phyloP scores from a whole-genome alignment of 2,329 filamentous ascomycete genomes.

The Fusarium neocosmosporiellum region DNA sequence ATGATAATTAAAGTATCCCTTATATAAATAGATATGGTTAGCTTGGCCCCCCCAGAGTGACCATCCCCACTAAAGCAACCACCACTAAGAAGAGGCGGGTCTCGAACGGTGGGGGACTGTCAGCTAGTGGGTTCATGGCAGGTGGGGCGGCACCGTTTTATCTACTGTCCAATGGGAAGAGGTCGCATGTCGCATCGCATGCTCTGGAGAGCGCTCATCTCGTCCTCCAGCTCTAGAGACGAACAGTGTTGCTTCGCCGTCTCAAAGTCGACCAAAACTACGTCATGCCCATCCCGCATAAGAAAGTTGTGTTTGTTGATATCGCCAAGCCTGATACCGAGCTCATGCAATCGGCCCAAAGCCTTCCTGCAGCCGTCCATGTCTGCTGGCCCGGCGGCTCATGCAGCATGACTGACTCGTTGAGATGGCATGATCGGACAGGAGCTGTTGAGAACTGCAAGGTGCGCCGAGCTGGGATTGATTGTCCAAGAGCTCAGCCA shows the following conservation, averaged over 20 bases:
- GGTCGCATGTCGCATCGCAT: too few species aligned
- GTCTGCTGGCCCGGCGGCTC: slow-evolving; percentile 39
- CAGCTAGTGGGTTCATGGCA: slow-evolving; percentile 35
- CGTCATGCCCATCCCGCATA: slow-evolving; percentile 35
- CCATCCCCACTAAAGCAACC: too few species aligned
- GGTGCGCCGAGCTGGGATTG: background rate
- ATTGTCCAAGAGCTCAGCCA: too few species aligned
- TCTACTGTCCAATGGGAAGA: too few species aligned
- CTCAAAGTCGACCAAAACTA: slow-evolving; percentile 43
- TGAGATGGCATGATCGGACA: background rate
- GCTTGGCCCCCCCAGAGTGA: too few species aligned
- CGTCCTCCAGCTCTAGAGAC: slow-evolving; percentile 34
- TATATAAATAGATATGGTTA: too few species aligned
- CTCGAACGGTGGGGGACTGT: slow-evolving; percentile 17
- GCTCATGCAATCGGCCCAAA: slow-evolving; percentile 38
- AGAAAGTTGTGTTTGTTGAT: slow-evolving; percentile 47
- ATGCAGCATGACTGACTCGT: slow-evolving; percentile 39
- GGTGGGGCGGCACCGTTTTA: too few species aligned
- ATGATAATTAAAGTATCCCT: too few species aligned
- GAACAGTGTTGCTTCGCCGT: slow-evolving; percentile 34
- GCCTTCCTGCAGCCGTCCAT: slow-evolving; percentile 37
- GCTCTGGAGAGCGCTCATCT: slow-evolving; percentile 36
- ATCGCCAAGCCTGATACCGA: slow-evolving; percentile 46
- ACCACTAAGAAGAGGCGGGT: background rate
- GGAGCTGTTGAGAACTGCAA: background rate